A percentile compares a stretch with the other conserved stretches of the same genome.
Conservation (phyloP, 257 asterid species). For the Solanum bulbocastanum region DNA sequence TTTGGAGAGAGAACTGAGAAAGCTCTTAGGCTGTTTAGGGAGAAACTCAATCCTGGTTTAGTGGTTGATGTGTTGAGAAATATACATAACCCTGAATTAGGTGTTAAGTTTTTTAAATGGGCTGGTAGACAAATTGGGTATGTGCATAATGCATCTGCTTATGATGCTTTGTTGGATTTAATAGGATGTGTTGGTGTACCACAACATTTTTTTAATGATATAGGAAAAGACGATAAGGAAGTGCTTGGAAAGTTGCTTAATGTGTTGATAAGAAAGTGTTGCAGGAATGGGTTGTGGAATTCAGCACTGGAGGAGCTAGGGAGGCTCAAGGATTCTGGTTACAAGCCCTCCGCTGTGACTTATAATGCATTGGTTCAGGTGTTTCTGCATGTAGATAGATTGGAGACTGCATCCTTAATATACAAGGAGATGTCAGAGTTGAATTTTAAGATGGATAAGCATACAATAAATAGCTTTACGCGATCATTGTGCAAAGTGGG, state of each 20-base stretch:
- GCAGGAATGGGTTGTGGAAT: slow-evolving; percentile 78
- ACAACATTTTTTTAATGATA: slow-evolving; percentile 37
- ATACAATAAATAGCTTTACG: slow-evolving; percentile 47
- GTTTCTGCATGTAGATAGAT: slow-evolving; percentile 59
- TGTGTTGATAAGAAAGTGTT: slow-evolving; percentile 65
- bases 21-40: slow-evolving; percentile 64
- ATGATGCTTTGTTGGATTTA: slow-evolving; percentile 60
- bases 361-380: slow-evolving; percentile 62
- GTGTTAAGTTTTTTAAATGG: slow-evolving; percentile 85
- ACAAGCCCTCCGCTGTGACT: slow-evolving; percentile 58
- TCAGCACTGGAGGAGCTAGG: slow-evolving; percentile 80
- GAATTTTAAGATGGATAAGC: slow-evolving; percentile 64
- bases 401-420: slow-evolving; percentile 64
- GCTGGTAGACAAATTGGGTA: slow-evolving; percentile 94
- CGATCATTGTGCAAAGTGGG: slow-evolving; percentile 68
- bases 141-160: slow-evolving; percentile 51
- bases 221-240: slow-evolving; percentile 54
- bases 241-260: slow-evolving; percentile 74
- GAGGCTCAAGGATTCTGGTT: slow-evolving; percentile 79
- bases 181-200: slow-evolving; percentile 19
- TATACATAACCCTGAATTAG: slow-evolving; percentile 51
- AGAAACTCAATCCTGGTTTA: slow-evolving; percentile 47
- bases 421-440: slow-evolving; percentile 64
- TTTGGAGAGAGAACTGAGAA: slow-evolving; percentile 66
- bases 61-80: slow-evolving; percentile 63